These are phyloP conservation scores for Neopestalotiopsis clavispora DNA, from an alignment of 2,329 filamentous ascomycete species.

Conservation along the genomic window DNA sequence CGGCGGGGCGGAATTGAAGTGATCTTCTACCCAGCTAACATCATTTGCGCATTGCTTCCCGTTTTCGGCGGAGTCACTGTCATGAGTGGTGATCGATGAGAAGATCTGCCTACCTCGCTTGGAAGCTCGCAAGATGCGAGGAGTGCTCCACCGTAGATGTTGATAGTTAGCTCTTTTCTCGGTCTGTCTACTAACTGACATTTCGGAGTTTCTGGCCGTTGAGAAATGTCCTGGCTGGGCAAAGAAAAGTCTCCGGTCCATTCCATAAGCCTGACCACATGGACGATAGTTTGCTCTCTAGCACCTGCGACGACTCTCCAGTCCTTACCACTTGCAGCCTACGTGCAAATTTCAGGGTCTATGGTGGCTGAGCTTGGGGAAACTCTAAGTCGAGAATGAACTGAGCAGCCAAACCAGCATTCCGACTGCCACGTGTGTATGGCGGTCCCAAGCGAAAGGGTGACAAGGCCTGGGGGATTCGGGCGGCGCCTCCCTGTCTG, in stretches of 20 bases:
- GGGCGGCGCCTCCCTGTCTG: background rate
- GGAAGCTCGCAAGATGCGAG: background rate
- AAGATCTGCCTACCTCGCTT: background rate
- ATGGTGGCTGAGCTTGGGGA: conserved; percentile 4
- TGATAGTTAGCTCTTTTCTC: background rate
- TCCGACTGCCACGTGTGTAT: conserved; percentile 3
- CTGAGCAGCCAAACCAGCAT: background rate
- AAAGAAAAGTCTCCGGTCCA: background rate
- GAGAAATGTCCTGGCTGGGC: background rate
- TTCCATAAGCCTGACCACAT: background rate
- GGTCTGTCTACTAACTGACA: no score
- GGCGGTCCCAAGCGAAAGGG: background rate
- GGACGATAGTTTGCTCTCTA: background rate
- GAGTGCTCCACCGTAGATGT: background rate
- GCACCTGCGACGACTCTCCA: background rate
- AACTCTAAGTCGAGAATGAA: background rate
- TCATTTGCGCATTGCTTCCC: background rate
- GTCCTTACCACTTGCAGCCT: background rate
- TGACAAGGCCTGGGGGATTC: background rate
- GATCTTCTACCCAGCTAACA: background rate
- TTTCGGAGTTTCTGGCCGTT: background rate
- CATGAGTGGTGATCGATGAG: background rate
- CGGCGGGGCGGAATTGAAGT: conserved; percentile 5
- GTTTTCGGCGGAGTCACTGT: background rate
- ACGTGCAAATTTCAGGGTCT: conserved; percentile 1